Conservation (phyloP, 192 early-diverging fungal species). For the Entomortierella chlamydospora region DNA sequence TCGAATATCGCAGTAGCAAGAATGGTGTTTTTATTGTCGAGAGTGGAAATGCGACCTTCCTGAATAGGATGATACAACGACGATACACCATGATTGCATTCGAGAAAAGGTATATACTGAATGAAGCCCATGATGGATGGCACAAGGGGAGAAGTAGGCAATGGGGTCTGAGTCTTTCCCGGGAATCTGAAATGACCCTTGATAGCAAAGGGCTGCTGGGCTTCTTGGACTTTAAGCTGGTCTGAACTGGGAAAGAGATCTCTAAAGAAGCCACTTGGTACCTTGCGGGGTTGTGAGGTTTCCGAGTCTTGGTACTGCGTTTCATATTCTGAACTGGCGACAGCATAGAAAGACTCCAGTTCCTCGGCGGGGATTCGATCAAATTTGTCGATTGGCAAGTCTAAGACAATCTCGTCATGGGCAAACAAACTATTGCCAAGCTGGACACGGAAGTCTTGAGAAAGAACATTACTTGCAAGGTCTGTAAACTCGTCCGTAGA, state of each 20-base stretch:
- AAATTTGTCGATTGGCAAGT: conserved; percentile 46
- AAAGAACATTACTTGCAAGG: conserved; percentile 3
- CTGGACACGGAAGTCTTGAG: conserved; percentile 13
- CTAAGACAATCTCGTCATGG: conserved; percentile 45
- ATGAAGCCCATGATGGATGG: conserved; percentile 61
- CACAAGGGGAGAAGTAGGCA: conserved; percentile 25
- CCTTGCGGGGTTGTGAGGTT: neutral
- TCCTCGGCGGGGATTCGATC: conserved; percentile 45
- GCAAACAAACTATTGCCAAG: conserved; percentile 53
- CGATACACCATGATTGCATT: conserved; percentile 63
- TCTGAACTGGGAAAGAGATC: conserved; percentile 13
- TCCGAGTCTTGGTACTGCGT: neutral
- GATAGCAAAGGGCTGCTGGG: conserved; percentile 16
- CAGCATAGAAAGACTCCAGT: conserved; percentile 28
- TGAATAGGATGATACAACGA: conserved; percentile 50
- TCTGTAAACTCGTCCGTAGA: conserved; percentile 42
- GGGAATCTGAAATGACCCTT: conserved; percentile 32
- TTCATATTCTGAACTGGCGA: conserved; percentile 22
- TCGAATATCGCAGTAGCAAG: conserved; percentile 17
- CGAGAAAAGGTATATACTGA: conserved; percentile 58
- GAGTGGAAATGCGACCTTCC: conserved; percentile 34
- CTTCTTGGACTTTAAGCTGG: neutral
- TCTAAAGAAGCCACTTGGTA: conserved; percentile 27
- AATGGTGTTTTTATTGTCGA: conserved; percentile 4
- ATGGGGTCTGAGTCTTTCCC: conserved; percentile 24